Evolutionary conservation across 768 basidiomycete genomes (phyloP).

Genomic region (Leccinum uliginosum): DNA sequence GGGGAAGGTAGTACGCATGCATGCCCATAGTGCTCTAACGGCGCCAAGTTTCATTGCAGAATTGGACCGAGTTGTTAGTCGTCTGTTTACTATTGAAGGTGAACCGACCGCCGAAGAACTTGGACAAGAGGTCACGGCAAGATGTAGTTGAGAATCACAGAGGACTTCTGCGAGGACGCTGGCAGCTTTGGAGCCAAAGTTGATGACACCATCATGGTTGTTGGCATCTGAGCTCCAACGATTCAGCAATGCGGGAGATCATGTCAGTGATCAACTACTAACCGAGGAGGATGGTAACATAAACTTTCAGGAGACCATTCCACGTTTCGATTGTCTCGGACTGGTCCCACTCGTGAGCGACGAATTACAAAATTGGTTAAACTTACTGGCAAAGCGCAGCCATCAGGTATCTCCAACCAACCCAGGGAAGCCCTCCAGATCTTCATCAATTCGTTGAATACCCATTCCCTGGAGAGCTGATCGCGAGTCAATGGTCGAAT

Average conservation of each 20-base stretch:
- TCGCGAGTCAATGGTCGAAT: conserved; percentile 53
- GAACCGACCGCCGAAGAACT: conserved; percentile 7
- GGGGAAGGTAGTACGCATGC: conserved; percentile 42
- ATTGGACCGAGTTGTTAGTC: conserved; percentile 29
- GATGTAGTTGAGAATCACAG: conserved; percentile 42
- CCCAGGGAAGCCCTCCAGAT: conserved; percentile 49
- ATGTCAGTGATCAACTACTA: conserved; percentile 32
- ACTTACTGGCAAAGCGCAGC: conserved; percentile 49
- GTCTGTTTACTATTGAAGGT: conserved; percentile 7
- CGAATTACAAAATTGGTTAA: not conserved
- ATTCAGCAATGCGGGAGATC: not conserved
- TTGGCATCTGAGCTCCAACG: conserved; percentile 35
- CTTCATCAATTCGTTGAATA: conserved; percentile 48
- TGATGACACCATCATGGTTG: conserved; percentile 35
- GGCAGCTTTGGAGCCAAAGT: conserved; percentile 39
- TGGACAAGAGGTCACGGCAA: conserved; percentile 29
- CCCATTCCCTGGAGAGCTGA: conserved; percentile 51
- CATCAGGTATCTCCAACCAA: conserved; percentile 43
- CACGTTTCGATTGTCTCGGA: conserved; percentile 50
- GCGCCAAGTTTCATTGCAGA: conserved; percentile 53
- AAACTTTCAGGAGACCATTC: conserved; percentile 51
- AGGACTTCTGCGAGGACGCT: conserved; percentile 48
- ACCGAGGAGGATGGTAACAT: conserved; percentile 48
- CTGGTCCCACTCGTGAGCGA: conserved; percentile 24
- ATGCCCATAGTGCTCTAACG: conserved; percentile 55